phyloP scores from a whole-genome alignment of 495 filamentous ascomycete genomes.

The Aspergillus avenaceus region DNA sequence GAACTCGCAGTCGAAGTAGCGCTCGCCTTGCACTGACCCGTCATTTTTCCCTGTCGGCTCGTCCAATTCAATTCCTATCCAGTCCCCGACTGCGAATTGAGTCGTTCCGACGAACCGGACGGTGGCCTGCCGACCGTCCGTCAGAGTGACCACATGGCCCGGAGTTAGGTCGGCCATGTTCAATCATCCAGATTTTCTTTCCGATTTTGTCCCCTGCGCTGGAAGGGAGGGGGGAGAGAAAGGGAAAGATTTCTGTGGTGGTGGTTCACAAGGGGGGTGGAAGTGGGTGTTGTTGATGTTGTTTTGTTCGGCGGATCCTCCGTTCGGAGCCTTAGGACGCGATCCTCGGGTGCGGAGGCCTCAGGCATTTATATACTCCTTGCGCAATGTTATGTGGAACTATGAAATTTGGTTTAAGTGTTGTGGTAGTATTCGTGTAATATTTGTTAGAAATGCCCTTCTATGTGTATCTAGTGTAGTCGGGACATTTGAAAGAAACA shows the following conservation, averaged over 20 bases:
- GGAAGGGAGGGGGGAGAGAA: too few relatives aligned
- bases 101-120: conserved; percentile 80
- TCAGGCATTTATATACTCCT: conserved; percentile 14
- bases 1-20: conserved; percentile 84
- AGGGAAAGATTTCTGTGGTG: too few relatives aligned
- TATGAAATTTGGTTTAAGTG: too few relatives aligned
- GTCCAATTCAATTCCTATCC: conserved; percentile 87
- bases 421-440: too few relatives aligned
- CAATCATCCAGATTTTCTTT: conserved; percentile 12
- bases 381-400: not conserved
- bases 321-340: conserved; percentile 16
- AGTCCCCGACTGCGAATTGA: conserved; percentile 74
- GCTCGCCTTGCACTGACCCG: conserved; percentile 80
- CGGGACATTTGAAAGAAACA: not conserved
- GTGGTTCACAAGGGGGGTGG: conserved; percentile 1
- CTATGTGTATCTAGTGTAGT: too few relatives aligned
- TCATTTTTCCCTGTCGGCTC: conserved; percentile 89
- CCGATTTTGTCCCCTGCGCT: too few relatives aligned
- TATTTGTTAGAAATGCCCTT: too few relatives aligned
- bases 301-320: conserved; percentile 5
- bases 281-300: conserved; percentile 19
- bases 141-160: conserved; percentile 64
- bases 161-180: conserved; percentile 34
- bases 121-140: conserved; percentile 69
- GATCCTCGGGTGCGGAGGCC: conserved; percentile 9